These are phyloP conservation scores for Plenodomus lindquistii DNA, from an alignment of 2,329 filamentous ascomycete genomes.

Conservation along the genomic window DNA sequence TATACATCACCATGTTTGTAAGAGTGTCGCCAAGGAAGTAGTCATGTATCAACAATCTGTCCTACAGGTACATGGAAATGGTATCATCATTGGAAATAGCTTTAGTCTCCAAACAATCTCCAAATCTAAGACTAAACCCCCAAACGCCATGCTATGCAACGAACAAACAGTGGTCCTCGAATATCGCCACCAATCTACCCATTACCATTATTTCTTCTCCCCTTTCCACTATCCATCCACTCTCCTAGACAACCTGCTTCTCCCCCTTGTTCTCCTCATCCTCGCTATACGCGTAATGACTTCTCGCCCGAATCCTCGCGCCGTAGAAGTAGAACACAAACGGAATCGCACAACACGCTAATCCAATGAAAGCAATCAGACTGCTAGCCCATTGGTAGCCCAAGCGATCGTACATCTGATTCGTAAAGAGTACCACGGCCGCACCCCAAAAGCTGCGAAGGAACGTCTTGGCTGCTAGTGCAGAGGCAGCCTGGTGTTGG, in stretches of 20 bases:
- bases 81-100: no score
- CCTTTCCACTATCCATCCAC: constrained; percentile 3
- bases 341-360: constrained; percentile 81
- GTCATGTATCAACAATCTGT: no score
- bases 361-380: constrained; percentile 71
- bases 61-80: no score
- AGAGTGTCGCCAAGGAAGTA: no score
- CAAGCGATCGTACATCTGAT: constrained; percentile 70
- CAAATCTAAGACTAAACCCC: no score
- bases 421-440: constrained; percentile 74
- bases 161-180: constrained; percentile 3
- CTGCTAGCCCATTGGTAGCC: constrained; percentile 76
- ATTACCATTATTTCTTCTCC: no score
- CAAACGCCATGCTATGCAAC: constrained; percentile 14
- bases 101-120: no score
- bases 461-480: constrained; percentile 80
- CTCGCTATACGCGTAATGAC: constrained; percentile 71
- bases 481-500: constrained; percentile 76
- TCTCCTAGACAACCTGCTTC: constrained; percentile 22
- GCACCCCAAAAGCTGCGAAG: constrained; percentile 82
- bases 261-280: constrained; percentile 53
- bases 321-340: constrained; percentile 82
- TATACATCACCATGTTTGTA: no score
- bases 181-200: not conserved
- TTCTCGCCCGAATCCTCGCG: constrained; percentile 67